A percentile compares a stretch with the other conserved stretches of the same genome.
These are phyloP conservation scores for Lepidium aucheri DNA, from an alignment of 345 rosid genomes.

Conservation along the genomic window DNA sequence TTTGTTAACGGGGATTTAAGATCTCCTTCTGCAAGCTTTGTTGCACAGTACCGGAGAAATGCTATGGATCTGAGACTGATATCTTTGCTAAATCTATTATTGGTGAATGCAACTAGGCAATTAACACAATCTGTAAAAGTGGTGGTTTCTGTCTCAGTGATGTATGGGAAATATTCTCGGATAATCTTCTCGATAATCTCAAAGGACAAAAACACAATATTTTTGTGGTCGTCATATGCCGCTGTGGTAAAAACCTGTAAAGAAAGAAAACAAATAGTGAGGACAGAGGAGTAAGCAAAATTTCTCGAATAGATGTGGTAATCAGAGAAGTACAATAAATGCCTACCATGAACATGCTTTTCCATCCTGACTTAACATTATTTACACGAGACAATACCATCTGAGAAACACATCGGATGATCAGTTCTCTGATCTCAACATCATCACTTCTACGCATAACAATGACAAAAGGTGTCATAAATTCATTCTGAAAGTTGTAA, in stretches of 20 bases:
- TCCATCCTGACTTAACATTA: slow-evolving; percentile 98
- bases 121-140: slow-evolving; percentile 98
- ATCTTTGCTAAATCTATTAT: slow-evolving; percentile 88
- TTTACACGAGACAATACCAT: slow-evolving; percentile 97
- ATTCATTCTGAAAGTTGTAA: slow-evolving; percentile 96
- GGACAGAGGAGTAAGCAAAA: not conserved
- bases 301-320: not conserved
- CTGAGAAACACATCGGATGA: slow-evolving; percentile 95
- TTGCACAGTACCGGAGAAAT: slow-evolving; percentile 92
- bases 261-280: slow-evolving; percentile 8
- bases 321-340: not conserved
- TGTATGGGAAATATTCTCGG: slow-evolving; percentile 90
- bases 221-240: slow-evolving; percentile 98
- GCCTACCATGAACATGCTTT: slow-evolving; percentile 99
- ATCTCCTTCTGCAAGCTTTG: slow-evolving; percentile 94
- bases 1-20: slow-evolving; percentile 55
- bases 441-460: slow-evolving; percentile 98
- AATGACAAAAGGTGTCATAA: slow-evolving; percentile 98
- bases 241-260: slow-evolving; percentile 96
- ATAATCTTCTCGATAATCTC: slow-evolving; percentile 97
- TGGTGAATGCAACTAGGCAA: slow-evolving; percentile 94
- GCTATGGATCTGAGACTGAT: slow-evolving; percentile 88
- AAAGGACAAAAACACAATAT: slow-evolving; percentile 85
- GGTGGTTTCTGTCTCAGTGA: slow-evolving; percentile 97
- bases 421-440: slow-evolving; percentile 95